These are phyloP conservation scores for Aspergillus carlsbadensis DNA, from an alignment of 495 filamentous ascomycete genomes.

Conservation along the genomic window DNA sequence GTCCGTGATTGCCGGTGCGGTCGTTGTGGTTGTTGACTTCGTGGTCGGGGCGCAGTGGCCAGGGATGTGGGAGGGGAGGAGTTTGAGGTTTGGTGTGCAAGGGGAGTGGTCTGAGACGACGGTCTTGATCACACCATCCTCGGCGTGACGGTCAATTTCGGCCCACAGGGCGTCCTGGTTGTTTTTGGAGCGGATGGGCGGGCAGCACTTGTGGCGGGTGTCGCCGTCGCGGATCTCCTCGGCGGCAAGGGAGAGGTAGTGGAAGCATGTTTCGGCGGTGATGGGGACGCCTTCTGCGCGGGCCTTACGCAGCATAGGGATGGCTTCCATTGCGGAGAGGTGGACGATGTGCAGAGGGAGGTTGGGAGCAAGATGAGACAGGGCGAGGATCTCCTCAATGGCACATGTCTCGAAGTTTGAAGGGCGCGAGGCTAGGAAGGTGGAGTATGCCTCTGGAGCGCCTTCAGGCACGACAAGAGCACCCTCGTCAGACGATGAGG, in stretches of 20 bases:
- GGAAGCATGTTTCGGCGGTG: constrained; percentile 97
- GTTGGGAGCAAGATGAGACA: constrained; percentile 76
- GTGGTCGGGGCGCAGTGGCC: constrained; percentile 29
- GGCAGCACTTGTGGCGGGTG: constrained; percentile 96
- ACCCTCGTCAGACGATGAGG: constrained; percentile 64
- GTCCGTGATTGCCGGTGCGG: too few species aligned
- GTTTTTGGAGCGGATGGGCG: constrained; percentile 77
- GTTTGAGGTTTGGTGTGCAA: constrained; percentile 92
- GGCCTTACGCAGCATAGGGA: constrained; percentile 80
- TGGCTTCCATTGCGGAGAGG: constrained; percentile 88
- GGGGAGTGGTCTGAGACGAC: constrained; percentile 97
- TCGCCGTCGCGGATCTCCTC: constrained; percentile 87
- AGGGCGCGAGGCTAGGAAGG: constrained; percentile 90
- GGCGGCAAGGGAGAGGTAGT: constrained; percentile 89
- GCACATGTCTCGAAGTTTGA: constrained; percentile 90
- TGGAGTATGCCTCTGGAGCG: constrained; percentile 76
- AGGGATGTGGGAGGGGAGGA: constrained; percentile 68
- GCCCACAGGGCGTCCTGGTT: constrained; percentile 92
- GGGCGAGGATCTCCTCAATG: constrained; percentile 78
- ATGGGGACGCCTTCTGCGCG: constrained; percentile 79
- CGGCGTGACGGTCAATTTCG: constrained; percentile 61
- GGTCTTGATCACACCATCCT: constrained; percentile 81
- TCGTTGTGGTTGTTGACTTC: background rate
- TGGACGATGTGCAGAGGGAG: constrained; percentile 94
- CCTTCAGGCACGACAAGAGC: constrained; percentile 69